A percentile compares a stretch with the other conserved stretches of the same genome.
phyloP scores from a whole-genome alignment of 495 filamentous ascomycete genomes.

The Penicillium dipodomyicola region DNA sequence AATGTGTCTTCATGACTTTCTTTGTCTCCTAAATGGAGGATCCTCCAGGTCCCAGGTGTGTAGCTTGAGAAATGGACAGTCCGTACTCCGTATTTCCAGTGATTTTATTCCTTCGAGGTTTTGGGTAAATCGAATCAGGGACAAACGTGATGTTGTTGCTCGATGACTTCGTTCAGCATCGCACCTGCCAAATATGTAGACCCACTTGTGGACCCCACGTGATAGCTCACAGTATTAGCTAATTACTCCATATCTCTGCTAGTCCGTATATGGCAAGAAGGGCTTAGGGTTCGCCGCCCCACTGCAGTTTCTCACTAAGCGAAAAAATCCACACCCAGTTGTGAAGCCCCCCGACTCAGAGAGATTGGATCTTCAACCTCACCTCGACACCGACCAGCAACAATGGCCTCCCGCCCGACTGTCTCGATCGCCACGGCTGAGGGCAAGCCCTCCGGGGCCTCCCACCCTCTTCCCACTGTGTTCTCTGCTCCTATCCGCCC shows the following conservation, averaged over 20 bases:
- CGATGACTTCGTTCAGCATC: neutral
- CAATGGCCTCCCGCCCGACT: constrained; percentile 91
- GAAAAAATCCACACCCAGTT: constrained; percentile 45
- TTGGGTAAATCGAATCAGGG: neutral
- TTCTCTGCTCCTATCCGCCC: constrained; percentile 96
- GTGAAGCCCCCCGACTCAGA: constrained; percentile 29
- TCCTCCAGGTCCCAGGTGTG: too few relatives aligned
- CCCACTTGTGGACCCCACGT: constrained; percentile 3
- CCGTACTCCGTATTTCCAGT: too few relatives aligned
- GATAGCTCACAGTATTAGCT: neutral
- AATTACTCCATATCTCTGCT: constrained; percentile 6
- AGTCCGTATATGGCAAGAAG: constrained; percentile 27
- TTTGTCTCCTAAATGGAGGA: too few relatives aligned
- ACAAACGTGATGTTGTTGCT: neutral
- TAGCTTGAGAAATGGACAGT: too few relatives aligned
- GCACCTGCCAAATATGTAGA: neutral
- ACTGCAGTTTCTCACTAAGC: constrained; percentile 37
- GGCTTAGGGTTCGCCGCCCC: constrained; percentile 41
- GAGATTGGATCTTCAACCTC: constrained; percentile 44
- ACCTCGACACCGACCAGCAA: constrained; percentile 52
- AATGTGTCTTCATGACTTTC: too few relatives aligned
- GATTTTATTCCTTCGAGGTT: neutral
- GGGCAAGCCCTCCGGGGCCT: constrained; percentile 82
- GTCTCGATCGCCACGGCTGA: constrained; percentile 91
- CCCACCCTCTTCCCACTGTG: constrained; percentile 87